Evolutionary conservation across 306 rosid genomes (phyloP), one percentile per base, ranked within the genome.

Genomic region (Cucumis melo): DNA sequence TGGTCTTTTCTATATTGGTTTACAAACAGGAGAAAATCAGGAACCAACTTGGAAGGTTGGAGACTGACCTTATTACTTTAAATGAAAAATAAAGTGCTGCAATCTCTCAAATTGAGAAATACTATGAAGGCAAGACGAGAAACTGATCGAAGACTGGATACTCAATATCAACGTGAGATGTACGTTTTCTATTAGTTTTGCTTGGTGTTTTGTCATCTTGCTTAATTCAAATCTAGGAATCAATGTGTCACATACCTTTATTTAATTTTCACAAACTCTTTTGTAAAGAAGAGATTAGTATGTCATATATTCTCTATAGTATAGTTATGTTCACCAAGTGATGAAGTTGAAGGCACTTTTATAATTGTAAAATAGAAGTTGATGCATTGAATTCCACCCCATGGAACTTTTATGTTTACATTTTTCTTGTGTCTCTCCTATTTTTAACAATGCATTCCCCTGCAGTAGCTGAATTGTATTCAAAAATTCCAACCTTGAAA

Each of bases 21-120:
- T n/a, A n/a, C n/a, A n/a, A 39, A 58, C 89, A 93, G 98, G 97
- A 91, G 82, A 90, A 88, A 59, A 85, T 93, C 59, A 86, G 98
- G 81, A 85, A 80, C 76, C 86, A 80, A 83, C 87, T 90, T 10
- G 89, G 87, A 38, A 87, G 88, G 11, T 27, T 93, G 54, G 97
- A 90, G 83, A 82, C 83, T 27, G 83, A 88, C 80, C 83, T 91
- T 64, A 76, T 80, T 80, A 80, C 77, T 80, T 91, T 86, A 81
- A 83, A 62, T 39, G 81, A 87, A 80, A 87, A 86, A 83, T 86
- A 83, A 73, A 55, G 80, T 81, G 84, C 87, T 77, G 85, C 91
- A 80, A 78, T 84, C 64, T 75, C 78, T 83, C 88, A 66, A 70
- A 82, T 88, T 78, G 91, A 91, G 86, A 91, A 84, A 80, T 87